phyloP scores from a whole-genome alignment of 2,329 filamentous ascomycete species.

The Ascosphaera pollenicola region DNA sequence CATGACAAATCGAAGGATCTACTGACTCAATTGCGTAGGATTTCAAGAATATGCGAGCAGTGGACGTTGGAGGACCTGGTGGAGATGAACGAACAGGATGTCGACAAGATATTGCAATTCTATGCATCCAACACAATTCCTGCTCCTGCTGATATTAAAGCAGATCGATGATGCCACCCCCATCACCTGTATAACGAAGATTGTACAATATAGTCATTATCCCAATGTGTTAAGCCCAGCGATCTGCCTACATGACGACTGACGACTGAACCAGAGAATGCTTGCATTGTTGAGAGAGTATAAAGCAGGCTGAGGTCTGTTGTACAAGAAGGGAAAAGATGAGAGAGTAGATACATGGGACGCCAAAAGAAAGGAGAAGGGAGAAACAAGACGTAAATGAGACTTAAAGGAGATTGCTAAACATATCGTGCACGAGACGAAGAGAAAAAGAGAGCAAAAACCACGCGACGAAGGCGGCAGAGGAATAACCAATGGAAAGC shows the following conservation, averaged over 20 bases:
- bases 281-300: background rate
- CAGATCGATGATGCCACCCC: background rate
- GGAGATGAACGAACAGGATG: conserved; percentile 52
- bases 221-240: no score
- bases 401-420: background rate
- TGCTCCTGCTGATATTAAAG: background rate
- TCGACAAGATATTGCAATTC: conserved; percentile 50
- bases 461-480: no score
- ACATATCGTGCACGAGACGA: background rate
- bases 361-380: background rate
- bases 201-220: no score
- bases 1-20: no score
- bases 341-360: background rate
- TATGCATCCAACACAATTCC: conserved; percentile 24
- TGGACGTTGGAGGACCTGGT: conserved; percentile 64
- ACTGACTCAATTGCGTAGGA: conserved; percentile 31
- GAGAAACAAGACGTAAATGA: background rate
- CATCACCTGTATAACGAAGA: background rate
- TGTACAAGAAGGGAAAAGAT: background rate
- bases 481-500: no score
- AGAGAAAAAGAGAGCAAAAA: no score
- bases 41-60: conserved; percentile 62
- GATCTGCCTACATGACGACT: no score
- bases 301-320: background rate
- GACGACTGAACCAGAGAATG: background rate